Base-by-base conservation (phyloP, 1,139 yeast genomes). In the Blastobotrys raffinosifermentans region DNA sequence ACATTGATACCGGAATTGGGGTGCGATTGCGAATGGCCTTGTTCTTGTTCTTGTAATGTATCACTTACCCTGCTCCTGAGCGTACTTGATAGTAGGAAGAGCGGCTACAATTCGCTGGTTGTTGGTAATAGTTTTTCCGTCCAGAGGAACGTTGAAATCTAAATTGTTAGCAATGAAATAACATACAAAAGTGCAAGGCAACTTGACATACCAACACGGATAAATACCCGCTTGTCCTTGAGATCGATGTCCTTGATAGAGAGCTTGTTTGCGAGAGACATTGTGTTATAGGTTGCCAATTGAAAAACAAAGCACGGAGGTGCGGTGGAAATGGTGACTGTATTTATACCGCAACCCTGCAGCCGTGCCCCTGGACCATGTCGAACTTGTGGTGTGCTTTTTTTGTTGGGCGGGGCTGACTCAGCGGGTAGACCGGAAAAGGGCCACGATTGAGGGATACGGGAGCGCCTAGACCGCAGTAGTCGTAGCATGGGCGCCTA, bases 51-150 rank as follows among this genome's bases (percentile, higher is more conserved):
- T n/a, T 9, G 21, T 19, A 6, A 19, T 9, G 9, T 19, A 6
- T 6, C 15, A 39, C 50, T 17, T 38, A 52, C 61, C 64, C 41
- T 87, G 79, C 59, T 84, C 89, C 63, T 82, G 70, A 41, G 91
- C 96, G 63, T 87, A 87, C 70, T 89, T 70, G 72, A 89, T 89
- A 52, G 97, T 87, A 64, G 97, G 97, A 57, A 89, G 72, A 50
- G 97, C 97, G 63, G 96, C 97, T 55, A 86, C 96, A 63, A 89
- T 91, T 71, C 97, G 81, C 73, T 89, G 96, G 72, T 89, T 89
- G 80, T 91, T 89, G 73, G 97, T 91, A 75, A 89, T 91, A 63
- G 80, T 86, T 59, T 75, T 78, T 52, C 96, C 97, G 62, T 89
- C 96, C 56, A 89, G 77, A 60, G 97, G 97, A 52, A 91, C 97